Evolutionary conservation across 805 yeast species (phyloP).

Genomic region (Candida mattraensis): DNA sequence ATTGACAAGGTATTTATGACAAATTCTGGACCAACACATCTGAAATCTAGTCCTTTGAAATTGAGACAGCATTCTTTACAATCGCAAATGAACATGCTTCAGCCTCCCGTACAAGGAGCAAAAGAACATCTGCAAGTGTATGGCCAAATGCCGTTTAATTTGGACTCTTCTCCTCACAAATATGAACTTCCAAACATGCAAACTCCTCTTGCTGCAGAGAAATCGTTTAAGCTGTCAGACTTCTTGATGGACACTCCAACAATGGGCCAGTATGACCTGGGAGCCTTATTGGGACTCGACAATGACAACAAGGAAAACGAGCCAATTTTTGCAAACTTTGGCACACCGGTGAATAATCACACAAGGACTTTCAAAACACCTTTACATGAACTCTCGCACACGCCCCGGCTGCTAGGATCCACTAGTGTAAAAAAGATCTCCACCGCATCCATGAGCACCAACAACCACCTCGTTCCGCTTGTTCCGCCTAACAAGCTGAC

Average conservation of each 20-base stretch:
- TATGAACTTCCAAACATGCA: slow-evolving; percentile 12
- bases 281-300: slow-evolving; percentile 15
- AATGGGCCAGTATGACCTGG: slow-evolving; percentile 21
- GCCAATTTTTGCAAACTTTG: slow-evolving; percentile 20
- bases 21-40: slow-evolving; percentile 1
- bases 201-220: slow-evolving; percentile 23
- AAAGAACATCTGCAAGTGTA: background rate
- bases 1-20: slow-evolving; percentile 26
- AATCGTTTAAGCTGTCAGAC: slow-evolving; percentile 22
- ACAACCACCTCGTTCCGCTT: slow-evolving; percentile 9
- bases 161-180: slow-evolving; percentile 22
- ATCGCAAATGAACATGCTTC: slow-evolving; percentile 2
- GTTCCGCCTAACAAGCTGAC: slow-evolving; percentile 5
- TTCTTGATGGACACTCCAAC: slow-evolving; percentile 27
- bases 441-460: slow-evolving; percentile 9
- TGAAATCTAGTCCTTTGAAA: slow-evolving; percentile 13
- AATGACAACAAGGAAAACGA: slow-evolving; percentile 26
- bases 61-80: slow-evolving; percentile 10
- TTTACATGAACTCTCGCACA: slow-evolving; percentile 19
- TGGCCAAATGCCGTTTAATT: slow-evolving; percentile 1
- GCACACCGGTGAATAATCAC: slow-evolving; percentile 18
- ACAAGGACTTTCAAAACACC: slow-evolving; percentile 24
- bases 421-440: slow-evolving; percentile 20
- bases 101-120: too few relatives aligned
- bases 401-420: slow-evolving; percentile 21